phyloP scores from a whole-genome alignment of 495 filamentous ascomycete genomes.

The Penicillium soppii region DNA sequence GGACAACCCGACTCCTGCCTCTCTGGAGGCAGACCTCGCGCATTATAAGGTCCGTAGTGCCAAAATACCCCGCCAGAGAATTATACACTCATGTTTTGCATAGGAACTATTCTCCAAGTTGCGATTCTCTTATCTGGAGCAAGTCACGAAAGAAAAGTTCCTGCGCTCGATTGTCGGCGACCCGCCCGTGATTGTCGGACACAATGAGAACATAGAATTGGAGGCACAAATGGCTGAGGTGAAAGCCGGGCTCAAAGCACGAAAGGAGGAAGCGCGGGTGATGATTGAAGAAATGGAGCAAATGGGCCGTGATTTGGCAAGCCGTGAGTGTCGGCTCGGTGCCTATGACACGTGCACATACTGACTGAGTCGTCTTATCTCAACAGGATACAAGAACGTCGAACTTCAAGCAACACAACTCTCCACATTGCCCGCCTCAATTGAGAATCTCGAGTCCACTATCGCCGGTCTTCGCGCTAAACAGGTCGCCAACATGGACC shows the following conservation, averaged over 20 bases:
- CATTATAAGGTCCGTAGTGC: constrained; percentile 67
- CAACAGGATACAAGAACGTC: constrained; percentile 61
- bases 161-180: constrained; percentile 92
- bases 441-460: constrained; percentile 58
- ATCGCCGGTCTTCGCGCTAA: constrained; percentile 55
- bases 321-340: constrained; percentile 28
- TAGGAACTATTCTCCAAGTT: constrained; percentile 93
- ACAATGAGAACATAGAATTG: constrained; percentile 78
- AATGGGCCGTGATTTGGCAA: constrained; percentile 59
- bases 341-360: not conserved
- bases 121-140: constrained; percentile 75
- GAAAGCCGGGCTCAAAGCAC: constrained; percentile 72
- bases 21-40: constrained; percentile 77
- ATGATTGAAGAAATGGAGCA: constrained; percentile 72
- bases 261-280: constrained; percentile 75
- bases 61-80: not conserved
- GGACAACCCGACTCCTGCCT: constrained; percentile 69
- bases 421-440: constrained; percentile 58
- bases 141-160: constrained; percentile 95
- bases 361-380: not conserved
- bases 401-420: constrained; percentile 60
- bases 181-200: constrained; percentile 77
- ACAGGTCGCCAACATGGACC: constrained; percentile 39
- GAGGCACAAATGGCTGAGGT: constrained; percentile 67
- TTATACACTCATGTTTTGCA: not conserved